A percentile compares a stretch with the other conserved stretches of the same genome.
These are phyloP conservation scores for Moricandia arvensis DNA, from an alignment of 345 rosid genomes.

Conservation along the genomic window DNA sequence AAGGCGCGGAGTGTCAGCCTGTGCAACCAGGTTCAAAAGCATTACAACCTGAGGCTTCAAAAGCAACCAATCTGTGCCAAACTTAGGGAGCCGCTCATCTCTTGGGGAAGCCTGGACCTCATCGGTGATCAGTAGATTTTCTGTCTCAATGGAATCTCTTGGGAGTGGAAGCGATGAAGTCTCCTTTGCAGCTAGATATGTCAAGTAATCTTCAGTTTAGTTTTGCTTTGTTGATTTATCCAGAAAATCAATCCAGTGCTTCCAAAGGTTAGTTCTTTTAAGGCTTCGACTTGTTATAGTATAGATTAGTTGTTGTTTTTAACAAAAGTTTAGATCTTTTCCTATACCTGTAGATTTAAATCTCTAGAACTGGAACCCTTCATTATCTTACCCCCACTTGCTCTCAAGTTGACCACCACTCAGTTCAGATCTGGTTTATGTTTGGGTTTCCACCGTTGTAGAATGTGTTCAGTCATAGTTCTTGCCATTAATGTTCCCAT, in stretches of 20 bases:
- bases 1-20: slow-evolving; percentile 7
- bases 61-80: slow-evolving; percentile 17
- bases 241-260: slow-evolving; percentile 49
- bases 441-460: not conserved
- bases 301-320: not conserved
- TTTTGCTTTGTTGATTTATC: no score
- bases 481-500: slow-evolving; percentile 7
- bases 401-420: not conserved
- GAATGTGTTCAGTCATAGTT: not conserved
- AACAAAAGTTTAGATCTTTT: slow-evolving; percentile 1
- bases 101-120: slow-evolving; percentile 22
- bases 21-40: slow-evolving; percentile 21
- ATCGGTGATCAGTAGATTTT: slow-evolving; percentile 29
- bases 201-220: no score
- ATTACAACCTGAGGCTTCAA: slow-evolving; percentile 12
- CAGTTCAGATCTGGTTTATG: slow-evolving; percentile 23
- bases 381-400: not conserved
- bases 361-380: not conserved
- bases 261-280: slow-evolving; percentile 50
- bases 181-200: slow-evolving; percentile 29
- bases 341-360: not conserved
- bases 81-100: slow-evolving; percentile 6
- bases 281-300: slow-evolving; percentile 7
- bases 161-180: slow-evolving; percentile 26
- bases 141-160: slow-evolving; percentile 32